Evolutionary conservation across 371 early-diverging fungal species (phyloP).

Genomic region (Umbelopsis sp.): DNA sequence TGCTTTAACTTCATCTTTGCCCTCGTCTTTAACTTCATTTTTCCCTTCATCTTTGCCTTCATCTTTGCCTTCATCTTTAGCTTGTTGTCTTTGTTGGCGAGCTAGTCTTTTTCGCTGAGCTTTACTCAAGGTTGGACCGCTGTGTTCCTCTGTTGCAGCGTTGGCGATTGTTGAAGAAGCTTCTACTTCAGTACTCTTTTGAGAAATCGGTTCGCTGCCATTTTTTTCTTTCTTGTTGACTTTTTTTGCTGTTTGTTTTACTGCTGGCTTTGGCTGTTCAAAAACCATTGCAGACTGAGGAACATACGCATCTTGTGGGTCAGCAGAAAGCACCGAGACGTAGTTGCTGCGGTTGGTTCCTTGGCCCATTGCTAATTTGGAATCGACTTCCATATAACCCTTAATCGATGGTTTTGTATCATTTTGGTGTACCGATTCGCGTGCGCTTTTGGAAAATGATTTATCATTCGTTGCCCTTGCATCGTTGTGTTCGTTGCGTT

Average conservation of each 20-base stretch:
- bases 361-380: constrained; percentile 13
- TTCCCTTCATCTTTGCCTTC: background rate
- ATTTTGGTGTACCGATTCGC: constrained; percentile 17
- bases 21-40: background rate
- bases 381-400: constrained; percentile 1
- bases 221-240: constrained; percentile 21
- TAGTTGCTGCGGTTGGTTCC: constrained; percentile 10
- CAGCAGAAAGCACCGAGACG: constrained; percentile 1
- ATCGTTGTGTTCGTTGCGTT: background rate
- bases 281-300: background rate
- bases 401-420: constrained; percentile 12
- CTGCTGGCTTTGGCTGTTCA: background rate
- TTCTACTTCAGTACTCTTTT: background rate
- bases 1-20: background rate
- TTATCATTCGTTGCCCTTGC: background rate
- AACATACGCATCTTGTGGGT: background rate
- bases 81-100: background rate
- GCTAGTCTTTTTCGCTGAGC: background rate
- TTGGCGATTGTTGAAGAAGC: background rate
- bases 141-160: background rate
- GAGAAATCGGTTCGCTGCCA: background rate
- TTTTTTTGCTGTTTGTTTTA: background rate
- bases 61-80: constrained; percentile 5
- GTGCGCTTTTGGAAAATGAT: constrained; percentile 6
- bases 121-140: constrained; percentile 4